Evolutionary conservation across 495 filamentous ascomycete species (phyloP).

Genomic region (Aspergillus coremiiformis): DNA sequence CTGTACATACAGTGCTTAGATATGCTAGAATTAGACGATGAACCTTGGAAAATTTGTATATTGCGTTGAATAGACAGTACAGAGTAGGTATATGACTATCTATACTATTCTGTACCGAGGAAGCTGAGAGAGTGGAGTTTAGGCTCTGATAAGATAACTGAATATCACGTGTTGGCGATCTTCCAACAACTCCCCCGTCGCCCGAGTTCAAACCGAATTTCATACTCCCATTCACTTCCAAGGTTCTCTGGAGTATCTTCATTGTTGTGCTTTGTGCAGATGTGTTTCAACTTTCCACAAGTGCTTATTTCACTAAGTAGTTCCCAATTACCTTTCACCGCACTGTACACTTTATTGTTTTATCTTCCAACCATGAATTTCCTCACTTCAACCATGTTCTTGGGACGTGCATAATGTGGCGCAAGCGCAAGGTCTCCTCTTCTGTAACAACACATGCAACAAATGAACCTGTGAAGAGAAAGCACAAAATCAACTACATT

Average conservation of each 20-base stretch:
- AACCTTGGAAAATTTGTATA: too few relatives aligned
- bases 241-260: not conserved
- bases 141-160: conserved; percentile 12
- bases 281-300: not conserved
- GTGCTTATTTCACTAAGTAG: not conserved
- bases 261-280: not conserved
- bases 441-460: conserved; percentile 7
- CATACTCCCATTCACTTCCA: conserved; percentile 6
- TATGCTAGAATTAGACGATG: conserved; percentile 1
- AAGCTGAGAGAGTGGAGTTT: not conserved
- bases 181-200: conserved; percentile 13
- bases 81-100: not conserved
- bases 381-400: conserved; percentile 4
- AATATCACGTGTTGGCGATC: conserved; percentile 20
- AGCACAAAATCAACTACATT: conserved; percentile 2
- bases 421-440: conserved; percentile 16
- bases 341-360: not conserved
- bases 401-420: conserved; percentile 22
- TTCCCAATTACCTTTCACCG: not conserved
- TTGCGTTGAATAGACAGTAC: too few relatives aligned
- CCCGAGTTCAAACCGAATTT: conserved; percentile 6
- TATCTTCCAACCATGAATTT: conserved; percentile 13
- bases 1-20: not conserved
- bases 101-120: not conserved
- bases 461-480: conserved; percentile 4